A percentile compares a stretch with the other conserved stretches of the same genome.
Evolutionary conservation across 768 basidiomycete genomes (phyloP).

Genomic region (Cubamyces sp.): DNA sequence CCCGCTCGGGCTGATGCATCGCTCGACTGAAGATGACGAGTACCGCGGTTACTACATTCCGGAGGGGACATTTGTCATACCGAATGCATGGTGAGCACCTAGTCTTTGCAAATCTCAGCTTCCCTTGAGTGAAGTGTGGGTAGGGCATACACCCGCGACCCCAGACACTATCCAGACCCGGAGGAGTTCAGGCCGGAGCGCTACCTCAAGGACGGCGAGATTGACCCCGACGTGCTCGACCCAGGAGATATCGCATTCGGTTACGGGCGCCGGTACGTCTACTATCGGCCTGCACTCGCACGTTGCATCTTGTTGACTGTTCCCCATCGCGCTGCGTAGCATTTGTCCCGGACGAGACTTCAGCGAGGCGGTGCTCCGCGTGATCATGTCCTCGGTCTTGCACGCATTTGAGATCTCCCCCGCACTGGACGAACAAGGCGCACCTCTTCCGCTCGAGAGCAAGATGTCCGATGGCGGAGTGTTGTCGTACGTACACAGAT

Average conservation of each 20-base stretch:
- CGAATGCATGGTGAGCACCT: constrained; percentile 16
- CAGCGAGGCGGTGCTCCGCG: background rate
- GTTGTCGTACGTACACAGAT: background rate
- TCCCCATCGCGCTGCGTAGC: background rate
- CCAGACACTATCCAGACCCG: constrained; percentile 10
- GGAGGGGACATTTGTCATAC: constrained; percentile 15
- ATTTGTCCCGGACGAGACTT: constrained; percentile 11
- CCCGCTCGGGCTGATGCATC: constrained; percentile 37
- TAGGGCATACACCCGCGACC: background rate
- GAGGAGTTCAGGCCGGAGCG: constrained; percentile 20
- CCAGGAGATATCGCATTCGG: constrained; percentile 20
- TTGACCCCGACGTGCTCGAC: constrained; percentile 7
- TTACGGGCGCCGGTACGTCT: constrained; percentile 23
- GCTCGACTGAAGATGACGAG: constrained; percentile 17
- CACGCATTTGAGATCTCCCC: constrained; percentile 4
- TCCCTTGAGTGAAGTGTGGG: background rate
- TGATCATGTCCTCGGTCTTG: constrained; percentile 2
- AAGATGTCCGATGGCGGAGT: constrained; percentile 2
- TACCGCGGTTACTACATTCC: constrained; percentile 18
- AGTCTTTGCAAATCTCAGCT: background rate
- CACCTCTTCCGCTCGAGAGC: background rate
- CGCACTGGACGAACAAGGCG: background rate
- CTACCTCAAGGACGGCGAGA: constrained; percentile 12
- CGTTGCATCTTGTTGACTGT: background rate
- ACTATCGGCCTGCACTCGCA: background rate